Conservation (phyloP, 2,329 filamentous ascomycete species). For the Aspergillus candidus region DNA sequence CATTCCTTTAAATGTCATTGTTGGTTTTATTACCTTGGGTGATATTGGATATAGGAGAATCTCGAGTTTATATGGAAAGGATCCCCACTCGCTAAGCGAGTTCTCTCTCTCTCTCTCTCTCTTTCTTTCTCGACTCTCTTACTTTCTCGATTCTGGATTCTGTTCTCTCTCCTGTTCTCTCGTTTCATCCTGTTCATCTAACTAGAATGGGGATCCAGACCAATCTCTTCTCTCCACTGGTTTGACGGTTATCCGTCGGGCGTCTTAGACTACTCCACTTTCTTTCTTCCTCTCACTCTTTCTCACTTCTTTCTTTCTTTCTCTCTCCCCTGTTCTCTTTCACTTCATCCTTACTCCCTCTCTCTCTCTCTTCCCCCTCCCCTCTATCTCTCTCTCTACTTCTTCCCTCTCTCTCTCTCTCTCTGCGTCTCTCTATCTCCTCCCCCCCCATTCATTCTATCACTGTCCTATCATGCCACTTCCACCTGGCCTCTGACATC, state of each 20-base stretch:
- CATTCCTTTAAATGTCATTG: too few species aligned
- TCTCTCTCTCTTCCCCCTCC: neutral
- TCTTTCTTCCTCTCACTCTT: slow-evolving; percentile 3
- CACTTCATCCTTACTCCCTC: slow-evolving; percentile 1
- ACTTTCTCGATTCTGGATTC: too few species aligned
- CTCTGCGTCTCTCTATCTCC: neutral
- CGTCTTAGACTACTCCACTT: neutral
- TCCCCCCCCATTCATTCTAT: neutral
- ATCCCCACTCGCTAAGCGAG: too few species aligned
- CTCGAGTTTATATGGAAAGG: too few species aligned
- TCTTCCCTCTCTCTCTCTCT: slow-evolving; percentile 5
- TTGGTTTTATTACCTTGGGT: too few species aligned
- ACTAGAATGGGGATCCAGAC: too few species aligned
- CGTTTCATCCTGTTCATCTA: too few species aligned
- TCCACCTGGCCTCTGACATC: neutral
- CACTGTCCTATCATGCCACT: slow-evolving; percentile 1
- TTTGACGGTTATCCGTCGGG: too few species aligned
- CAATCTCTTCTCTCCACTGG: slow-evolving; percentile 1
- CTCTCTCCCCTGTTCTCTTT: neutral
- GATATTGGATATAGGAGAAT: too few species aligned
- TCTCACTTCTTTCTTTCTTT: neutral
- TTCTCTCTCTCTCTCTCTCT: too few species aligned
- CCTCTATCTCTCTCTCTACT: slow-evolving; percentile 2
- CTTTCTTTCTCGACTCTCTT: too few species aligned
- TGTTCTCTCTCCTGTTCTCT: too few species aligned